Evolutionary conservation across 331 rosid species (phyloP).

Genomic region (Dryas integrifolia): DNA sequence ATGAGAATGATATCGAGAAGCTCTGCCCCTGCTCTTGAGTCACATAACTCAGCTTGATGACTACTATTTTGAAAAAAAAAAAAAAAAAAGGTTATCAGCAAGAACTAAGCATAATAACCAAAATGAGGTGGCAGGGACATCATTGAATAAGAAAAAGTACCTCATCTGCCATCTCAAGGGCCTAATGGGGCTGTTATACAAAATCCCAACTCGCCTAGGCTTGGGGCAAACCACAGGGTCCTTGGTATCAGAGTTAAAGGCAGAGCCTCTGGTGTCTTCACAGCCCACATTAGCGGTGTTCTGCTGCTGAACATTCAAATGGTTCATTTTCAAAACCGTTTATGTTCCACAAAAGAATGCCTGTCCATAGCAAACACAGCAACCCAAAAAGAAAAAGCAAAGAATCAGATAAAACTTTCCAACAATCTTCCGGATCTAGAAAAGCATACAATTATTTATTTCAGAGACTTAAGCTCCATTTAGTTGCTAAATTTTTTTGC

Average conservation of each 20-base stretch:
- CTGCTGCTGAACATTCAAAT: constrained; percentile 59
- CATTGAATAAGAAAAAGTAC: constrained; percentile 28
- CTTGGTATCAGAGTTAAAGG: constrained; percentile 44
- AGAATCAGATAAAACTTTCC: not conserved
- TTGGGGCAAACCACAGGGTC: constrained; percentile 73
- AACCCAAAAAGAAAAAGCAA: constrained; percentile 7
- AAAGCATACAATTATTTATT: not conserved
- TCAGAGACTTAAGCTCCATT: not conserved
- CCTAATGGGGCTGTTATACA: constrained; percentile 42
- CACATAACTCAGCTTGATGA: constrained; percentile 53
- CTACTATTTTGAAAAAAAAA: constrained; percentile 30
- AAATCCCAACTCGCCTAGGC: constrained; percentile 68
- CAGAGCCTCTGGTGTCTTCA: constrained; percentile 60
- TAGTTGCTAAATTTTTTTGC: not conserved
- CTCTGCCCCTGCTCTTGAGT: constrained; percentile 80
- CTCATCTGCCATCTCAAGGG: constrained; percentile 63
- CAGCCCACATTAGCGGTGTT: constrained; percentile 56
- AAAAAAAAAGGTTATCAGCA: not conserved
- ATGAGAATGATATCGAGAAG: constrained; percentile 67
- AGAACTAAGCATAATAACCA: constrained; percentile 14
- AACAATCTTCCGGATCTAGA: not conserved
- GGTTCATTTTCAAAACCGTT: constrained; percentile 55
- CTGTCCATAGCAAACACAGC: constrained; percentile 24
- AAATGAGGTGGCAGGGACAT: not conserved
- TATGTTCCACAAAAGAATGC: constrained; percentile 57